phyloP scores from a whole-genome alignment of 306 rosid genomes.

The Astragalus glycyphyllos region DNA sequence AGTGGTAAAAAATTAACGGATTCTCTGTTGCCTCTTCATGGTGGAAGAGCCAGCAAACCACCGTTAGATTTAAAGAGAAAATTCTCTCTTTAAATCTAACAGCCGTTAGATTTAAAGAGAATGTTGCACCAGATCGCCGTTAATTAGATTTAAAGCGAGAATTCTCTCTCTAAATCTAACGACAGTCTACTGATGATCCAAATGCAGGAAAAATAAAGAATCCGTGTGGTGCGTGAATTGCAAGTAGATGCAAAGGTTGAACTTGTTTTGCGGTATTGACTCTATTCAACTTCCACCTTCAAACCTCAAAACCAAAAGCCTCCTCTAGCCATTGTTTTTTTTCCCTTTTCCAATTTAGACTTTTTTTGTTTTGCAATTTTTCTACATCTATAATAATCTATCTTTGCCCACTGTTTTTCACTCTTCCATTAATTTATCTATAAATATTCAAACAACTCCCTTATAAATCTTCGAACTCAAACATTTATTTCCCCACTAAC shows the following conservation, averaged over 20 bases:
- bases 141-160: too few relatives aligned
- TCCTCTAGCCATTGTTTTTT: slow-evolving; percentile 11
- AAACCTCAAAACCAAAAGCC: background rate
- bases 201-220: background rate
- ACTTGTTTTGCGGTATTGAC: slow-evolving; percentile 42
- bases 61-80: too few relatives aligned
- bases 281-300: slow-evolving; percentile 28
- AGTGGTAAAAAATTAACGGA: too few relatives aligned
- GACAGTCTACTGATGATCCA: too few relatives aligned
- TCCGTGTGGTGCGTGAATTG: slow-evolving; percentile 18
- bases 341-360: background rate
- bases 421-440: slow-evolving; percentile 30
- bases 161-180: too few relatives aligned
- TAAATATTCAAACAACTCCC: slow-evolving; percentile 20
- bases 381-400: slow-evolving; percentile 11
- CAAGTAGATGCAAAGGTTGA: slow-evolving; percentile 31
- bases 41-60: too few relatives aligned
- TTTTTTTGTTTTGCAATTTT: background rate
- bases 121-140: too few relatives aligned
- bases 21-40: too few relatives aligned
- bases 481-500: background rate
- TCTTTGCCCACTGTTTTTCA: slow-evolving; percentile 38
- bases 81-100: too few relatives aligned
- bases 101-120: too few relatives aligned
- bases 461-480: slow-evolving; percentile 15